These are phyloP conservation scores for Malassezia furfur DNA, from an alignment of 1,284 basidiomycete genomes.

Conservation along the genomic window DNA sequence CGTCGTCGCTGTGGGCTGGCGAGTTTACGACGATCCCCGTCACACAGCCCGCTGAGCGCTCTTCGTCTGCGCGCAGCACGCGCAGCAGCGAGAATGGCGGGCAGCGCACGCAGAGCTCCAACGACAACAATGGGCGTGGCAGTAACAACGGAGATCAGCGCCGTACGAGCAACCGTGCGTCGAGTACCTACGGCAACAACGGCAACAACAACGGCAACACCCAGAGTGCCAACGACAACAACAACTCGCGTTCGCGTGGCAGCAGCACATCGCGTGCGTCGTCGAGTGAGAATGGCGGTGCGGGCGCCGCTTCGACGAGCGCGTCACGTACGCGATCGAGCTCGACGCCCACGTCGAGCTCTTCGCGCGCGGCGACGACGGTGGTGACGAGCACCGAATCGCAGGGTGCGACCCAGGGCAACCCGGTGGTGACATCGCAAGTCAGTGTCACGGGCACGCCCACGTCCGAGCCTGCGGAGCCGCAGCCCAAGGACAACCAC, in stretches of 20 bases:
- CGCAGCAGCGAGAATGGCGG: too few species aligned
- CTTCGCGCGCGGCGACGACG: neutral
- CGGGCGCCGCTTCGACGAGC: neutral
- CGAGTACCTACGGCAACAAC: too few species aligned
- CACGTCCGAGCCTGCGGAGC: neutral
- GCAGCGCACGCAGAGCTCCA: too few species aligned
- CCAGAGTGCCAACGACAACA: too few species aligned
- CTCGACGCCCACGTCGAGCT: neutral
- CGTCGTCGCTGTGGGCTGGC: neutral
- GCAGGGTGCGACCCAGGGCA: neutral
- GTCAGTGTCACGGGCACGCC: neutral
- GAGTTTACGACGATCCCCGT: neutral
- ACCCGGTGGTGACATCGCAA: neutral
- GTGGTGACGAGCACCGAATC: neutral
- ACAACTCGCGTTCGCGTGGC: too few species aligned
- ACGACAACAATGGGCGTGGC: too few species aligned
- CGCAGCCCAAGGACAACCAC: constrained; percentile 12
- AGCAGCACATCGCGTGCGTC: too few species aligned
- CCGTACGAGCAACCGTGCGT: too few species aligned
- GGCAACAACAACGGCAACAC: too few species aligned
- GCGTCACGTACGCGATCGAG: neutral
- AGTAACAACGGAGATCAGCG: too few species aligned
- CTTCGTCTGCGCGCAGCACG: neutral
- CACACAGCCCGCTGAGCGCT: neutral
- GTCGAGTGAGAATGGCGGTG: too few species aligned